Conservation (phyloP, 495 filamentous ascomycete species). For the Aspergillus bertholletiae region DNA sequence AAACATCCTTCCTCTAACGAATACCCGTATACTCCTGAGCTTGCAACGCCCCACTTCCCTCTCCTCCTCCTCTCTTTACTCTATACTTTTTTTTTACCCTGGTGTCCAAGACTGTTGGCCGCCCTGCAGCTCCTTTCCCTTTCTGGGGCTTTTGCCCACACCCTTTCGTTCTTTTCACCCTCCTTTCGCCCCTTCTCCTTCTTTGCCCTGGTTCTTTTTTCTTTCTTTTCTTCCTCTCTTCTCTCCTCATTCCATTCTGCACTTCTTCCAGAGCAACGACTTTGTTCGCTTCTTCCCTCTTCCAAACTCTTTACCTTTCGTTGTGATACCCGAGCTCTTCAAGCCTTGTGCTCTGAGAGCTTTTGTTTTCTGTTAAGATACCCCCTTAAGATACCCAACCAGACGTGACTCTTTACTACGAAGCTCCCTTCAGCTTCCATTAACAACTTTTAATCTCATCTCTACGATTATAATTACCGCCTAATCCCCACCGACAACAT, state of each 20-base stretch:
- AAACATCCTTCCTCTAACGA: too few relatives aligned
- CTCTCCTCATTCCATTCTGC: slow-evolving; percentile 20
- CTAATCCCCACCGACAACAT: slow-evolving; percentile 37
- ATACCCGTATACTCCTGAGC: too few relatives aligned
- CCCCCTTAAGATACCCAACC: slow-evolving; percentile 35
- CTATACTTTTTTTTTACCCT: too few relatives aligned
- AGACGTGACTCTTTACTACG: slow-evolving; percentile 18
- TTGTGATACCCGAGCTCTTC: slow-evolving; percentile 49
- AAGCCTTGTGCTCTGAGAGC: slow-evolving; percentile 25
- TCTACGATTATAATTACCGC: slow-evolving; percentile 31
- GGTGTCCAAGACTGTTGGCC: slow-evolving; percentile 7
- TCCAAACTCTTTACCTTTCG: slow-evolving; percentile 25
- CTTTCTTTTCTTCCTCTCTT: slow-evolving; percentile 15
- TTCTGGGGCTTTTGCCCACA: slow-evolving; percentile 26
- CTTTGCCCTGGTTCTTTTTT: slow-evolving; percentile 23
- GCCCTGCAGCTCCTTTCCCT: slow-evolving; percentile 44
- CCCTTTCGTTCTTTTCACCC: slow-evolving; percentile 17
- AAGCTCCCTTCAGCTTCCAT: slow-evolving; percentile 27
- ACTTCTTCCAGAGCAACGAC: slow-evolving; percentile 4
- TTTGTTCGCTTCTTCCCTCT: slow-evolving; percentile 22
- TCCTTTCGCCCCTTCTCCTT: slow-evolving; percentile 24
- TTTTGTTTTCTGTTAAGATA: slow-evolving; percentile 47
- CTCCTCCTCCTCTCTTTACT: slow-evolving; percentile 16
- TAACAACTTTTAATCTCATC: slow-evolving; percentile 14
- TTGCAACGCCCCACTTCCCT: slow-evolving; percentile 7